Evolutionary conservation across 169 alveolate genomes (phyloP), one percentile per base, ranked within the genome.

Genomic region (Cyclospora cayetanensis): DNA sequence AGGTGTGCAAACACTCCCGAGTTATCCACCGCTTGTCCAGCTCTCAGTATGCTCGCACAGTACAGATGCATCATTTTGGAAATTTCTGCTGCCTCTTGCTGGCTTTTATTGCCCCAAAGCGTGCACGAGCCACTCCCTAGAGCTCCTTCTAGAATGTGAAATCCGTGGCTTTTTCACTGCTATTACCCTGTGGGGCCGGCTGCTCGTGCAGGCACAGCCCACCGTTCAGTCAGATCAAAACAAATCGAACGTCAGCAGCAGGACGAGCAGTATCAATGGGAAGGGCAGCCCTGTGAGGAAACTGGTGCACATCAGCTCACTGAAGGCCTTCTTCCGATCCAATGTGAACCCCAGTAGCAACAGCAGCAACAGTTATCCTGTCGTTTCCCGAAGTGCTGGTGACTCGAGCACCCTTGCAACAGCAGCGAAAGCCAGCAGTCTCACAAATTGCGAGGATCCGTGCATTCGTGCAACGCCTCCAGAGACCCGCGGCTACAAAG

Each of bases 401-500:
- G 70, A 46, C 18, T 0, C 11, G 65, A 55, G 85, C 27, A 55
- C 85, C 50, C 31, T 46, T 11, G 88, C 52, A 77, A 35, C 88
- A 77, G 15, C 72, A 50, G 50, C 88, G 50, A 29, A 15, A 7
- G 88, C 42, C n/a, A n/a, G n/a, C n/a, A n/a, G n/a, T n/a, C n/a
- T n/a, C n/a, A n/a, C n/a, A n/a, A n/a, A n/a, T n/a, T n/a, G n/a
- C n/a, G n/a, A n/a, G n/a, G n/a, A n/a, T n/a, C n/a, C n/a, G n/a
- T n/a, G n/a, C n/a, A n/a, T n/a, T n/a, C n/a, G n/a, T n/a, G n/a
- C n/a, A n/a, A n/a, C n/a, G n/a, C n/a, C n/a, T n/a, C n/a, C n/a
- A n/a, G n/a, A n/a, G n/a, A 77, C 72, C 72, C 42, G 88, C 70
- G 50, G 88, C 88, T 9, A 50, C 88, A 77, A 50, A 70, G 72